phyloP scores from a whole-genome alignment of 169 alveolate species.

The Fabrea salina region DNA sequence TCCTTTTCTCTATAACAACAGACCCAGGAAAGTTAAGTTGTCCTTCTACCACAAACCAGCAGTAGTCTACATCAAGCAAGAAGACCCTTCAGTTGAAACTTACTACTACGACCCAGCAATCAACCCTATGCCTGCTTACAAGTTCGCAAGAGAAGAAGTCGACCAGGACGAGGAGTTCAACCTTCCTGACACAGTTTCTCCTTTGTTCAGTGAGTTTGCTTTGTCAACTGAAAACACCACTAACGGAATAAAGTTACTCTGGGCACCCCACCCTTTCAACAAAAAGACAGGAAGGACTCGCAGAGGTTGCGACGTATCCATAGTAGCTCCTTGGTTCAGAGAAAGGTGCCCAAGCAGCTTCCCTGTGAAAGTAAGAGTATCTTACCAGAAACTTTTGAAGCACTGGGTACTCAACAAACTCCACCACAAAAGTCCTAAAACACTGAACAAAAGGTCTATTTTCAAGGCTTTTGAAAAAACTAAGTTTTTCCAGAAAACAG shows the following conservation, averaged over 20 bases:
- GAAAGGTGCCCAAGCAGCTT: slow-evolving; percentile 96
- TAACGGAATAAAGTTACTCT: slow-evolving; percentile 84
- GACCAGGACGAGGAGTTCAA: slow-evolving; percentile 56
- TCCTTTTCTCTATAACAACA: slow-evolving; percentile 97
- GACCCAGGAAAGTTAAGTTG: slow-evolving; percentile 93
- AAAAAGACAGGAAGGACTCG: slow-evolving; percentile 95
- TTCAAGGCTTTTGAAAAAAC: slow-evolving; percentile 95
- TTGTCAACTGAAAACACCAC: slow-evolving; percentile 73
- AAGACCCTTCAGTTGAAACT: slow-evolving; percentile 93
- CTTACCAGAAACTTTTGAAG: slow-evolving; percentile 96
- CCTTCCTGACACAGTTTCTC: slow-evolving; percentile 58
- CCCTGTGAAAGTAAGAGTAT: slow-evolving; percentile 99
- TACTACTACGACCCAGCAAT: slow-evolving; percentile 96
- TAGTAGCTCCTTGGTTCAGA: slow-evolving; percentile 97
- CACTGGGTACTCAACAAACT: slow-evolving; percentile 97
- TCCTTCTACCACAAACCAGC: slow-evolving; percentile 91
- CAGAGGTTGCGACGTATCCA: slow-evolving; percentile 95
- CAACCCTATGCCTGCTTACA: slow-evolving; percentile 96
- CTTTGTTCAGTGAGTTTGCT: slow-evolving; percentile 75
- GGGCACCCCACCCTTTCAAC: slow-evolving; percentile 99
- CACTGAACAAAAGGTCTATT: slow-evolving; percentile 91
- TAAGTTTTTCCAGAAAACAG: slow-evolving; percentile 98
- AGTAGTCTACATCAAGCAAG: slow-evolving; percentile 89
- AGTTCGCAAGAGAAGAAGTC: slow-evolving; percentile 59
- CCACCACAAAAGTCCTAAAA: slow-evolving; percentile 93